Base-by-base conservation (phyloP, 495 filamentous ascomycete genomes). In the Symbiotaphrina buchneri region DNA sequence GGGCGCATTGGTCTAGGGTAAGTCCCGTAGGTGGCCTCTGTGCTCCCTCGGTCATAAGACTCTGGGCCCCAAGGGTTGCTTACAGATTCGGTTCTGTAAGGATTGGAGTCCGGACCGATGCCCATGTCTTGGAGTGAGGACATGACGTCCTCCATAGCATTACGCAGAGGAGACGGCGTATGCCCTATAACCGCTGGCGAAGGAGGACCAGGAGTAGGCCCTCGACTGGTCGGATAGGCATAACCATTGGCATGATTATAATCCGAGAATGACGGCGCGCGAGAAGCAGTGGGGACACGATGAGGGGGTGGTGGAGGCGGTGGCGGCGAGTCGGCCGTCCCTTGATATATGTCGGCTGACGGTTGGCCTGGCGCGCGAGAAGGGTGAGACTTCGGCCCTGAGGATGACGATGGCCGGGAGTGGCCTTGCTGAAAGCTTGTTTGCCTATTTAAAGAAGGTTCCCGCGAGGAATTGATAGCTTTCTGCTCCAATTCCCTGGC, bases 71-170 rank as follows among this genome's bases (percentile, higher is more conserved):
- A 97, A 8, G 83, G 77, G 47, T 81, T 72, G 14, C 71, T 54
- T 4, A 45, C 37, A 3, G 39, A 40, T 5, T 30, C 13, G 18
- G 63, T 61, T 18, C 48, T 47, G 36, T 71, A 63, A n/a, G n/a
- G n/a, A n/a, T 10, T 66, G 63, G 13, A 54, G 56, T 38, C 56
- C 55, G 18, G 65, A 55, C 40, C 10, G 17, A 75, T 58, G 11
- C 71, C 74, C 70, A 99, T 81, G 39, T 81, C 81, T 46, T 95
- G 68, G 31, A 99, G 53, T 20, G 87, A 92, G 36, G 83, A 82
- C 71, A 95, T 95, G 8, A 99, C 83, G 54, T 90, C 87, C 44
- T 94, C 84, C 85, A 95, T 95, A 0, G 87, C 87, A 47, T 82
- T 76, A 29, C 85, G 58, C 2, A 99, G 49, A 0, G 87, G 90